Base-by-base conservation (phyloP, 345 rosid genomes). In the Rubroshorea leprosula region DNA sequence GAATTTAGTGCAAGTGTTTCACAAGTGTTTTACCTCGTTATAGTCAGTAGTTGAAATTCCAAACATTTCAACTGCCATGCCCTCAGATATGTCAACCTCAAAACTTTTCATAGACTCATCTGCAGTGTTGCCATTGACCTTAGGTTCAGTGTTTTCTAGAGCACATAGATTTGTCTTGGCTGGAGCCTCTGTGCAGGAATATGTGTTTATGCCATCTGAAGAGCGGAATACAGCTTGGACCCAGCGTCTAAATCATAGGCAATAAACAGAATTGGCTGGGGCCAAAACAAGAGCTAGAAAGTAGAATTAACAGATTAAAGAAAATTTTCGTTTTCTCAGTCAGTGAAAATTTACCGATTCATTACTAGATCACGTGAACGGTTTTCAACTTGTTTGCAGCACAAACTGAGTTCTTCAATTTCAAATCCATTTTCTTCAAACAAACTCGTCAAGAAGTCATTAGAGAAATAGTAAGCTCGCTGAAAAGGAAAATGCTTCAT, bases 341-440 rank as follows among this genome's bases (percentile, higher is more conserved):
- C 55, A 51, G 53, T 67, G 35, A 58, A 49, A 23, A 51, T 10
- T 57, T 73, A 83, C 78, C 97, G 74, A 69, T 89, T 86, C 97
- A 92, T 89, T 57, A 92, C 80, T 58, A 89, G 58, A 65, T 89
- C 93, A 18, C 87, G 83, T 8, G 93, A 81, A 44, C 96, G 87
- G 63, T 89, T 92, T 78, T 89, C 96, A 61, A 92, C 91, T 85
- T 92, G 87, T 73, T 89, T 92, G 83, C 86, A 83, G 68, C 85
- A 86, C 66, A 89, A 63, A 67, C 63, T 85, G 56, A 86, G 70
- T 60, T 89, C 89, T 79, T 89, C 90, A 58, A 78, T 83, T 51
- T 72, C 72, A 62, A 86, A 85, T 60, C 95, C 90, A 68, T 82
- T 75, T 58, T 81, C 78, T 62, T 75, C 69, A 71, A 92, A 83